These are phyloP conservation scores for Nemania sp. DNA, from an alignment of 2,329 filamentous ascomycete species.

Conservation along the genomic window DNA sequence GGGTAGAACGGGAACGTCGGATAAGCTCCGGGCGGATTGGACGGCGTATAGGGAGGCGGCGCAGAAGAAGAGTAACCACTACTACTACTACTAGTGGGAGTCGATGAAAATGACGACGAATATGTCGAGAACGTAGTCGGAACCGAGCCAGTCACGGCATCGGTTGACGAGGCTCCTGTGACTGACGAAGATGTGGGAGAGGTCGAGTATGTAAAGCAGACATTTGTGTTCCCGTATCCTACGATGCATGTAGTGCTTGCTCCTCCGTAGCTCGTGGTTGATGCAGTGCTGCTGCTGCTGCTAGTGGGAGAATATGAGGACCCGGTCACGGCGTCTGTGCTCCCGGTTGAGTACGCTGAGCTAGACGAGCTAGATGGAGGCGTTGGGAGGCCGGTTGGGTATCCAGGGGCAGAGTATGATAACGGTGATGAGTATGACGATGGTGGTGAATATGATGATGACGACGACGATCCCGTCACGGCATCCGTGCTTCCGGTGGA, in stretches of 20 bases:
- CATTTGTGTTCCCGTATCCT: slow-evolving; percentile 17
- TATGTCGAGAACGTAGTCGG: slow-evolving; percentile 21
- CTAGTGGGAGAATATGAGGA: slow-evolving; percentile 11
- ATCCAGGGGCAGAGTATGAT: slow-evolving; percentile 1
- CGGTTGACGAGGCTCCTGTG: slow-evolving; percentile 12
- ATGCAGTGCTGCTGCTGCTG: slow-evolving; percentile 1
- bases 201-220: slow-evolving; percentile 11
- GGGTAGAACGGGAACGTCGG: slow-evolving; percentile 13
- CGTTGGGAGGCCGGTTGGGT: slow-evolving; percentile 7
- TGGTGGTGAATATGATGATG: too few species aligned
- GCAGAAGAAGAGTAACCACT: background rate
- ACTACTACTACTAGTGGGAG: slow-evolving; percentile 5
- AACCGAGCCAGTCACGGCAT: slow-evolving; percentile 13
- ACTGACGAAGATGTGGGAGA: slow-evolving; percentile 4
- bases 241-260: slow-evolving; percentile 19
- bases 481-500: slow-evolving; percentile 22
- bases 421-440: slow-evolving; percentile 21
- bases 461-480: slow-evolving; percentile 21
- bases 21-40: slow-evolving; percentile 6
- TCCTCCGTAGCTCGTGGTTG: background rate
- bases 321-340: slow-evolving; percentile 16
- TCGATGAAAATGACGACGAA: too few species aligned
- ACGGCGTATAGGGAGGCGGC: too few species aligned
- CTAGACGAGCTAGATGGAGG: slow-evolving; percentile 2
- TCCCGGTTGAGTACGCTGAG: slow-evolving; percentile 2